phyloP scores from a whole-genome alignment of 495 filamentous ascomycete genomes.

The Xylaria grammica region DNA sequence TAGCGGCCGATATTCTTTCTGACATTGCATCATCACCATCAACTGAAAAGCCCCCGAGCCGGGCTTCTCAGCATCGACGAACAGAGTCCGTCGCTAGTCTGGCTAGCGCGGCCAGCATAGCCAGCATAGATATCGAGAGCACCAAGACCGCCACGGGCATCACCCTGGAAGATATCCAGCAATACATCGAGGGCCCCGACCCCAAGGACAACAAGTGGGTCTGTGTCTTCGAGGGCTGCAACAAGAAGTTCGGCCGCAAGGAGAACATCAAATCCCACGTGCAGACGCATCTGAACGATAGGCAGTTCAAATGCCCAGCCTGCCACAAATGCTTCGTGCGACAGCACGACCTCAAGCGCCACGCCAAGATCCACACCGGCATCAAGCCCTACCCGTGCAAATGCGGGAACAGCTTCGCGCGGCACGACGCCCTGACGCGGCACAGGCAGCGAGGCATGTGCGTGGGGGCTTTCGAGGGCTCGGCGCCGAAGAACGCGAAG shows the following conservation, averaged over 20 bases:
- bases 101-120: slow-evolving; percentile 57
- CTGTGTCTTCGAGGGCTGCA: slow-evolving; percentile 80
- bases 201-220: slow-evolving; percentile 79
- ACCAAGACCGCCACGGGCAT: slow-evolving; percentile 73
- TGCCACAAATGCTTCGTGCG: slow-evolving; percentile 95
- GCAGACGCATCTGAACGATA: slow-evolving; percentile 94
- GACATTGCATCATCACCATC: slow-evolving; percentile 25
- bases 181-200: slow-evolving; percentile 82
- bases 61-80: slow-evolving; percentile 48
- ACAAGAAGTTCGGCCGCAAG: slow-evolving; percentile 85
- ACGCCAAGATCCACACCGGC: slow-evolving; percentile 93
- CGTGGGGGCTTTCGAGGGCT: slow-evolving; percentile 84
- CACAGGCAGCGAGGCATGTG: slow-evolving; percentile 96
- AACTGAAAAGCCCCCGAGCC: slow-evolving; percentile 32
- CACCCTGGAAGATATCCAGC: slow-evolving; percentile 82
- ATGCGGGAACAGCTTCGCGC: slow-evolving; percentile 88
- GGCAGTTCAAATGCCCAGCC: slow-evolving; percentile 86
- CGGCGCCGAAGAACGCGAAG: slow-evolving; percentile 66
- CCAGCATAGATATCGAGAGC: slow-evolving; percentile 61
- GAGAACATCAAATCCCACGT: slow-evolving; percentile 99
- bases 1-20: background rate
- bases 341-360: slow-evolving; percentile 94
- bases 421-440: slow-evolving; percentile 92
- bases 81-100: slow-evolving; percentile 56
- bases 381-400: slow-evolving; percentile 90